Conservation (phyloP, 306 rosid species). For the Lablab purpureus region DNA sequence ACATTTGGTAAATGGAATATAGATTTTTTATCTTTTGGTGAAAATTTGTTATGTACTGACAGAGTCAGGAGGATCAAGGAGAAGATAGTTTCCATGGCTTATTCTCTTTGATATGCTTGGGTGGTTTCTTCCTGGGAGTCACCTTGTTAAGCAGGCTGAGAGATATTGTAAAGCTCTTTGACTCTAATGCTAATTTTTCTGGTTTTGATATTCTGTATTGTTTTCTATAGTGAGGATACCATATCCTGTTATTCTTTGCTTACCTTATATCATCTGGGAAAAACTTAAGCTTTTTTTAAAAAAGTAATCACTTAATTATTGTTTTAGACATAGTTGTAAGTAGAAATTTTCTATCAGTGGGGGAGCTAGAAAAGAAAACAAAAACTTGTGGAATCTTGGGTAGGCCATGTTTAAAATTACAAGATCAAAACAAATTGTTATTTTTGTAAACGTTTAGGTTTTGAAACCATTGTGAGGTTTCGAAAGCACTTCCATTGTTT, state of each 20-base stretch:
- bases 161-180: slow-evolving; percentile 1
- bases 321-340: neutral
- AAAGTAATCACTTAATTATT: neutral
- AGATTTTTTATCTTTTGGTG: neutral
- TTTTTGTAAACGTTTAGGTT: neutral
- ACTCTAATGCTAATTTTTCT: neutral
- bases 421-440: no score
- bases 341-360: neutral
- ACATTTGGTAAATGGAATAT: neutral
- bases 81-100: slow-evolving; percentile 21
- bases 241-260: neutral
- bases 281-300: neutral
- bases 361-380: neutral
- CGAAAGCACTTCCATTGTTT: neutral
- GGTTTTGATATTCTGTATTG: slow-evolving; percentile 23
- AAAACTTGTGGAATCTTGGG: neutral
- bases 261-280: slow-evolving; percentile 4
- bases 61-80: neutral
- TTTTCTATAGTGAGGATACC: neutral
- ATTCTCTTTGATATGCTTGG: slow-evolving; percentile 13
- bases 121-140: neutral
- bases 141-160: neutral
- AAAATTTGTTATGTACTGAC: neutral
- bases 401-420: neutral
- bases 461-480: neutral